Conservation (phyloP, 495 filamentous ascomycete species). For the Stereocaulon alpinum region DNA sequence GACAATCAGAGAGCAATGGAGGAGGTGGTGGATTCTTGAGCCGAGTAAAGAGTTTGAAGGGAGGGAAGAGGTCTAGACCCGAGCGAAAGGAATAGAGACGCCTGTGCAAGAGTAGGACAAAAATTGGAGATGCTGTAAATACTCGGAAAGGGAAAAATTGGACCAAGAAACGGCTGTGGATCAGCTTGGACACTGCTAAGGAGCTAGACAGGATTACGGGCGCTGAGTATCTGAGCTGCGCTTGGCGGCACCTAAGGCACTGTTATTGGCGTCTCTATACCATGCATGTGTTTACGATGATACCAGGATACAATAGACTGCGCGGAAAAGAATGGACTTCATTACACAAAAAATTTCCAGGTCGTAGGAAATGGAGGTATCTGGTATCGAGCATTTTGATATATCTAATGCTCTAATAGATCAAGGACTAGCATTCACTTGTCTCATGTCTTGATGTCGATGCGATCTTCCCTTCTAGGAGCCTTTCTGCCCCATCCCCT, state of each 20-base stretch:
- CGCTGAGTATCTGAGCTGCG: neutral
- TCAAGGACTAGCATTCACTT: no score
- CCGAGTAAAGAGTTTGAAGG: conserved; percentile 81
- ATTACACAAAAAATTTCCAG: neutral
- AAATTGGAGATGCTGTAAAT: neutral
- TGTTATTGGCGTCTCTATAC: neutral
- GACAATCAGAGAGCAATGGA: conserved; percentile 2
- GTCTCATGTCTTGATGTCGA: no score
- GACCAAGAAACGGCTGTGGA: neutral
- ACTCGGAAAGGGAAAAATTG: neutral
- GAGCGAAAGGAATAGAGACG: conserved; percentile 26
- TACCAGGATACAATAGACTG: conserved; percentile 5
- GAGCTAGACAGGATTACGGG: neutral
- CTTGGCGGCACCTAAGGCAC: neutral
- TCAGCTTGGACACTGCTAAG: neutral
- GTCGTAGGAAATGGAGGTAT: neutral
- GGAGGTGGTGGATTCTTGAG: conserved; percentile 55
- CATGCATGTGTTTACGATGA: neutral
- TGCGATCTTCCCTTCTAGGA: no score
- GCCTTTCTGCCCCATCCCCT: no score
- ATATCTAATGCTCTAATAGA: no score
- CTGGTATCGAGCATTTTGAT: neutral
- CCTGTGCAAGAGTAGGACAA: neutral
- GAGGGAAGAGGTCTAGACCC: conserved; percentile 36
- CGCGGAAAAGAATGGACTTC: neutral